Conservation (phyloP, 345 rosid genomes). For the Tarenaya hassleriana region DNA sequence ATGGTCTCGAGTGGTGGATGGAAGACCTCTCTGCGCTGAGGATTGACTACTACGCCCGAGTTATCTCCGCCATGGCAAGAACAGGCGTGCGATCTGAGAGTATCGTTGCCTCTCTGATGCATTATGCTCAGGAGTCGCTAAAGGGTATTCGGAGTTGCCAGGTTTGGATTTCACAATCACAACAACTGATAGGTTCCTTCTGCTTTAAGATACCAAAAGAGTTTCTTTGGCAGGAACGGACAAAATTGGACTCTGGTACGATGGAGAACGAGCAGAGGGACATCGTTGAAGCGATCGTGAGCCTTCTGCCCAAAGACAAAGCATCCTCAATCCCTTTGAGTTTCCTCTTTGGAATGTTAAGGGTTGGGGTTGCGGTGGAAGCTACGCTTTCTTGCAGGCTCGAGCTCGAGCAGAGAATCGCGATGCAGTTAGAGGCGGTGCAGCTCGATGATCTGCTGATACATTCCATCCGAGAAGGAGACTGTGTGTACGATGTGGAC, state of each 20-base stretch:
- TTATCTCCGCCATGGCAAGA: constrained; percentile 52
- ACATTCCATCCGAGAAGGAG: constrained; percentile 56
- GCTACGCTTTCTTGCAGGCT: constrained; percentile 45
- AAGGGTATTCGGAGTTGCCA: constrained; percentile 51
- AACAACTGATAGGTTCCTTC: too few relatives aligned
- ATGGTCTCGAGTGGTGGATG: constrained; percentile 68
- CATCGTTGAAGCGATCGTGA: constrained; percentile 58
- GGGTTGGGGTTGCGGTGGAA: constrained; percentile 50
- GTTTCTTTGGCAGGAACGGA: too few relatives aligned
- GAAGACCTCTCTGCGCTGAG: constrained; percentile 63
- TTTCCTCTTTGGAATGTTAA: constrained; percentile 78
- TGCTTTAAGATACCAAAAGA: too few relatives aligned
- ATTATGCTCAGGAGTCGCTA: constrained; percentile 62
- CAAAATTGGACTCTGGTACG: constrained; percentile 28
- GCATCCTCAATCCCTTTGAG: constrained; percentile 41
- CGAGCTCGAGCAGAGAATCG: constrained; percentile 63
- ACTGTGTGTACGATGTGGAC: constrained; percentile 68
- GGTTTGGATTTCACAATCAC: too few relatives aligned
- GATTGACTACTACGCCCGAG: constrained; percentile 51
- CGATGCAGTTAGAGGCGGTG: constrained; percentile 53
- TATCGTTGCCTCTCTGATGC: constrained; percentile 57
- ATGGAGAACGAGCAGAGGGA: constrained; percentile 44
- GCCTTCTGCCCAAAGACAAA: constrained; percentile 52
- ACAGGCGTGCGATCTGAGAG: constrained; percentile 52
- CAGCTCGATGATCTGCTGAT: constrained; percentile 76